These are phyloP conservation scores for Linnemannia zychae DNA, from an alignment of 192 early-diverging fungal species.

Conservation along the genomic window DNA sequence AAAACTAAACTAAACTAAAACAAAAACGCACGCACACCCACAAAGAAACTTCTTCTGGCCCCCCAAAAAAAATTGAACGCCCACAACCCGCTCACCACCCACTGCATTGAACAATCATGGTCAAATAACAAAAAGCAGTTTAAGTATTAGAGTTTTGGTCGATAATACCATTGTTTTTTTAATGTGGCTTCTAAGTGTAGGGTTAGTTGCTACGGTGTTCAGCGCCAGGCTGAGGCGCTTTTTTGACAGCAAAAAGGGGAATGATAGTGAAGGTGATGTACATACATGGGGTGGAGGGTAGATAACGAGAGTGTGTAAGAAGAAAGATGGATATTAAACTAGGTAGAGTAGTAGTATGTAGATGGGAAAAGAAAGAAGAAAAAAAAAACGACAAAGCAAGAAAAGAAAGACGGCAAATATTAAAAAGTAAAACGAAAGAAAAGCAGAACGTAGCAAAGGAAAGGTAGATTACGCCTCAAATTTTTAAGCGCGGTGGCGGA, in stretches of 20 bases:
- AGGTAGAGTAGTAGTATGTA: background rate
- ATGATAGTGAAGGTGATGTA: constrained; percentile 6
- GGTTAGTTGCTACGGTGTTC: background rate
- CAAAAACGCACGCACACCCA: background rate
- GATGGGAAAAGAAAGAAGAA: background rate
- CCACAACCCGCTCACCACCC: background rate
- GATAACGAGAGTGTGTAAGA: background rate
- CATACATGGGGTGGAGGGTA: background rate
- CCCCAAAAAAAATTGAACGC: background rate
- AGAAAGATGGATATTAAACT: constrained; percentile 4
- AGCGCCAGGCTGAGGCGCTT: constrained; percentile 9
- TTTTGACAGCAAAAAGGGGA: constrained; percentile 7
- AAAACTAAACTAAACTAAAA: background rate
- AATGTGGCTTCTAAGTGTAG: background rate
- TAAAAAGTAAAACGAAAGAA: background rate
- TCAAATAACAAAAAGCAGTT: background rate
- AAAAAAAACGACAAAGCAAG: too few species aligned
- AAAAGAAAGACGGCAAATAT: background rate
- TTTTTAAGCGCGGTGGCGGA: constrained; percentile 23
- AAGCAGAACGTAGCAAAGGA: background rate
- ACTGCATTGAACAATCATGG: background rate
- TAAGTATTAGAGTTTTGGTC: background rate
- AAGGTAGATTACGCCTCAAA: too few species aligned
- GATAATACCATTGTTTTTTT: background rate
- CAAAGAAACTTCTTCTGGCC: background rate